Base-by-base conservation (phyloP, 805 yeast genomes). In the Maudiozyma barnettii region DNA sequence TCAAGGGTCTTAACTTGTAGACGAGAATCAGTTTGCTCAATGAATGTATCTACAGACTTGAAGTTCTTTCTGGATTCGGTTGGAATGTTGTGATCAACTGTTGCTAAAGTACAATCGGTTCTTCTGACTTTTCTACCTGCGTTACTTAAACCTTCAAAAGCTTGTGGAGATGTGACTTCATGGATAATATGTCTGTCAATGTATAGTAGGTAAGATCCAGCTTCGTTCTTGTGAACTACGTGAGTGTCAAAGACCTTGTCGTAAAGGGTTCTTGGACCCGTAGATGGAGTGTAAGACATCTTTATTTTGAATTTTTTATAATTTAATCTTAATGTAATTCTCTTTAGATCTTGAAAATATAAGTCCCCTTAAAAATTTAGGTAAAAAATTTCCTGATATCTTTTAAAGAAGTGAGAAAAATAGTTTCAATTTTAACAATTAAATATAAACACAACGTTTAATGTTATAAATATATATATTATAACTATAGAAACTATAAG, bases 161-260 rank as follows among this genome's bases (percentile, higher is more conserved):
- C 99, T 70, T 93, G 99, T 33, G 99, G 99, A 26, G 98, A 91
- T 1, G 99, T 93, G 45, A 93, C 99, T 71, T 93, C 99, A 68
- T 93, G 99, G 44, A 93, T 96, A 56, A 93, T 75, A 68, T 93
- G 99, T 70, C 99, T 86, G 70, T 93, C 99, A 50, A 93, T 91
- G 69, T 87, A 93, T 51, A 93, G 69, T 52, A 93, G 74, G 63
- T 77, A 83, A 19, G 96, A 89, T 23, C 95, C 95, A 33, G 87
- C 78, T 46, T 86, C 91, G 57, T 88, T 95, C 62, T 79, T 74
- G 70, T 89, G 90, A 55, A 93, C 99, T 49, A 91, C 72, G 65
- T 93, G 98, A 76, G 85, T 97, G 53, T 82, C 85, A 65, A 89
- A 93, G 60, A 93, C 96, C 75, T 93, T 93, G 70, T 93, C 99